These are phyloP conservation scores for Laburnicola sp. DNA, from an alignment of 2,329 filamentous ascomycete genomes.

Conservation along the genomic window DNA sequence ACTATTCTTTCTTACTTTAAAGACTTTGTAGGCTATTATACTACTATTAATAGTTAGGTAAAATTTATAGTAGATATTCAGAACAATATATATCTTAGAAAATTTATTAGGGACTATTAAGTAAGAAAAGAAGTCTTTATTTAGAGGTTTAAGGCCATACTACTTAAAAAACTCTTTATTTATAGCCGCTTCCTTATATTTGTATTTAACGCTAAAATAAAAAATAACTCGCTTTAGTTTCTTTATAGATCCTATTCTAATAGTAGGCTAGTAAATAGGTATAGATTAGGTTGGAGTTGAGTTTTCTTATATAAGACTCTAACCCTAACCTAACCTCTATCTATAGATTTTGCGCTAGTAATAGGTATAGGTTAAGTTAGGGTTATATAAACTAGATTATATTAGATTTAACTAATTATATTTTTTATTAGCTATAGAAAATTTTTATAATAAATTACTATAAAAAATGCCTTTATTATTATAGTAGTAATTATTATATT, in stretches of 20 bases:
- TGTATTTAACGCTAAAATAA: conserved; percentile 13
- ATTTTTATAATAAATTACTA: too few relatives aligned
- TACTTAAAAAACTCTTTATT: conserved; percentile 13
- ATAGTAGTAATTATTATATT: too few relatives aligned
- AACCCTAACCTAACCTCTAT: too few relatives aligned
- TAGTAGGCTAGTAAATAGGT: too few relatives aligned
- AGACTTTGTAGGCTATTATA: conserved; percentile 30
- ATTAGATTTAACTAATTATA: too few relatives aligned
- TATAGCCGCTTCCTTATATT: conserved; percentile 14
- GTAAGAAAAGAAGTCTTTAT: conserved; percentile 14
- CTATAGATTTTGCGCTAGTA: too few relatives aligned
- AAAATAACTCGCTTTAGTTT: conserved; percentile 17
- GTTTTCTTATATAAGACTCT: too few relatives aligned
- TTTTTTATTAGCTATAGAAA: too few relatives aligned
- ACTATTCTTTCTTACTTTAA: conserved; percentile 21
- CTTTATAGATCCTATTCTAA: conserved; percentile 4
- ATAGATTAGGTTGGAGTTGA: too few relatives aligned
- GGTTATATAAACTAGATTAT: too few relatives aligned
- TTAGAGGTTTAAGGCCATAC: conserved; percentile 3
- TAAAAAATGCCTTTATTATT: too few relatives aligned
- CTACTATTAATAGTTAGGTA: conserved; percentile 27
- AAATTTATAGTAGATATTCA: conserved; percentile 33
- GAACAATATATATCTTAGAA: conserved; percentile 34
- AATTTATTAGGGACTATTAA: conserved; percentile 18
- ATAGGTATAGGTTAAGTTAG: too few relatives aligned